Percentiles rank a stretch among this genome's conserved stretches.
phyloP scores from a whole-genome alignment of 768 basidiomycete genomes.

The Pisolithus tinctorius region DNA sequence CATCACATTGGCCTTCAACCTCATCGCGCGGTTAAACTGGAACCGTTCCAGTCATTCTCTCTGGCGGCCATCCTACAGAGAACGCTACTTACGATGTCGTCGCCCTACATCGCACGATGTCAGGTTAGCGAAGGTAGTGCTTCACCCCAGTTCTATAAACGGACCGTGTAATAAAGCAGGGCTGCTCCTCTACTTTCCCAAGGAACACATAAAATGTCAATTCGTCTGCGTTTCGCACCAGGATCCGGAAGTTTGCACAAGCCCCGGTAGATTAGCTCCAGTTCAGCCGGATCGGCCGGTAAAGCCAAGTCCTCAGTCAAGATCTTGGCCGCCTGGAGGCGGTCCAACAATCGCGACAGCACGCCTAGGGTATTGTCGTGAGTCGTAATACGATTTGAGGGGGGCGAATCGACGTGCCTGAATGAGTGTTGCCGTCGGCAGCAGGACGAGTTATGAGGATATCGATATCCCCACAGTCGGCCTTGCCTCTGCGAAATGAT shows the following conservation, averaged over 20 bases:
- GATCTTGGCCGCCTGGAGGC: conserved; percentile 51
- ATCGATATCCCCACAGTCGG: conserved; percentile 87
- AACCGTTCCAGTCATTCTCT: neutral
- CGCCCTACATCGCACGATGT: conserved; percentile 46
- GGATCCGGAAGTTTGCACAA: conserved; percentile 55
- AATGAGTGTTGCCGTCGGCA: conserved; percentile 68
- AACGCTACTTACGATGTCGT: conserved; percentile 66
- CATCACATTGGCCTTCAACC: conserved; percentile 72
- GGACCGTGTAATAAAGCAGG: conserved; percentile 83
- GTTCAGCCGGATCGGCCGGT: conserved; percentile 60
- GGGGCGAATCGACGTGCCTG: conserved; percentile 35
- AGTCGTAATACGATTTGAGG: neutral
- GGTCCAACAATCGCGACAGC: conserved; percentile 49
- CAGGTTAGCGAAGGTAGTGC: neutral
- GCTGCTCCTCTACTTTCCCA: conserved; percentile 78
- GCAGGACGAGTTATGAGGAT: conserved; percentile 75
- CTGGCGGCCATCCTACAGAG: neutral
- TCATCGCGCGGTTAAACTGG: conserved; percentile 87
- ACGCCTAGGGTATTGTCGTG: conserved; percentile 38
- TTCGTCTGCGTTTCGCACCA: conserved; percentile 52
- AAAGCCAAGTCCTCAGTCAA: conserved; percentile 75
- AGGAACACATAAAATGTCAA: conserved; percentile 82
- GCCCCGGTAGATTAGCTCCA: conserved; percentile 80
- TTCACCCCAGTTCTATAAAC: neutral
- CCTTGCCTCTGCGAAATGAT: conserved; percentile 51